A percentile compares a stretch with the other conserved stretches of the same genome.
phyloP scores from a whole-genome alignment of 225 moss, liverwort and hornwort species.

The Neckera pumila region DNA sequence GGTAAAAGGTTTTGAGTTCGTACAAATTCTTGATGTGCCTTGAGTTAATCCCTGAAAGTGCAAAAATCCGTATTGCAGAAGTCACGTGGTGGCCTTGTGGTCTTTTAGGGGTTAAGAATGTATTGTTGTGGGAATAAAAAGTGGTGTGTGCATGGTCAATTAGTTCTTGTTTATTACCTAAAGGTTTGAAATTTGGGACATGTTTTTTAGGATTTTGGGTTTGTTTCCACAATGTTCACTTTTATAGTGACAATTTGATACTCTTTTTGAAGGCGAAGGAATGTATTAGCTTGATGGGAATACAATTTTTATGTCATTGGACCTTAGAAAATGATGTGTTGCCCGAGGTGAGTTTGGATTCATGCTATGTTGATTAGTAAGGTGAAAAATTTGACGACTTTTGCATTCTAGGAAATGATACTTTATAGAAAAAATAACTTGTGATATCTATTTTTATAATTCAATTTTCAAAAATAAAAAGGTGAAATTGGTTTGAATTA shows the following conservation, averaged over 20 bases:
- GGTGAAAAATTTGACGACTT: neutral
- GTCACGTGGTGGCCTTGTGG: too few relatives aligned
- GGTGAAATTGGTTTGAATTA: neutral
- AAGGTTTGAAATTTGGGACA: neutral
- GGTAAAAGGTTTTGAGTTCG: neutral
- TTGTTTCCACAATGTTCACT: fast-evolving
- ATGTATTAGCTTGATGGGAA: neutral
- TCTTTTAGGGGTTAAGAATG: too few relatives aligned
- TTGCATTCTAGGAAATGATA: fast-evolving
- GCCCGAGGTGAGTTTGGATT: neutral
- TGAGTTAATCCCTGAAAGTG: neutral
- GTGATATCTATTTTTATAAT: neutral
- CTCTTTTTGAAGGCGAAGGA: neutral
- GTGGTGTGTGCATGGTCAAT: neutral
- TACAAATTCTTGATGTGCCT: neutral
- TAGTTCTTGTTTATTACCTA: neutral
- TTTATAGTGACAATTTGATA: neutral
- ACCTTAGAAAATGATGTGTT: neutral
- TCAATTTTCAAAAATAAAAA: neutral
- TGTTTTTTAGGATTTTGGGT: neutral
- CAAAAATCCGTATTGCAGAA: too few relatives aligned
- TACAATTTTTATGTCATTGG: neutral
- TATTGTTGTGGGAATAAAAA: neutral
- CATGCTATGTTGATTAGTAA: neutral
- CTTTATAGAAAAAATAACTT: neutral